Evolutionary conservation across 2,329 filamentous ascomycete genomes (phyloP), one percentile per base, ranked within the genome.

Genomic region (Hirsutella rhossiliensis): DNA sequence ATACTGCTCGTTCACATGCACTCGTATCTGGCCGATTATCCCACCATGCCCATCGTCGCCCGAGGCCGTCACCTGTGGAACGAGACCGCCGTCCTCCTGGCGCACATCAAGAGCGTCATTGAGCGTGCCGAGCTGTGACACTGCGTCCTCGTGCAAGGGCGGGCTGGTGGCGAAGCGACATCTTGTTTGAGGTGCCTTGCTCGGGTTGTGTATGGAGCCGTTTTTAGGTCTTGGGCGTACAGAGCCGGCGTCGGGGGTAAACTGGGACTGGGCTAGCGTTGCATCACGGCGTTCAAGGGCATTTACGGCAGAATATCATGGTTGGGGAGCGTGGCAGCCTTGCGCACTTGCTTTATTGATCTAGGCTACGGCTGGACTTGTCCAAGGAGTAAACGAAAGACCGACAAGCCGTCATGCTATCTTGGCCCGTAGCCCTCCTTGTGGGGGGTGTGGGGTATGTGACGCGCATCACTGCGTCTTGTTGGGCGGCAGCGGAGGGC

Each of bases 1-100:
- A 74, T 75, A 11, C 63, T 88, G 42, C 68, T 88, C 18, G 63
- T 78, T 11, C 80, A 87, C 56, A 70, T 84, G 44, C 80, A 87
- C 58, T 62, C 75, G 45, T 75, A 73, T 46, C 71, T 78, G 23
- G 67, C 74, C 44, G 75, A 80, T 49, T 79, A 82, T 56, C 72
- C 76, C 9, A 66, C 76, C 43, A 71, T 81, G 43, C 79, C 79
- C 1, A 57, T 80, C 20, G 66, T 78, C 45, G 63, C 67, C 17
- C 63, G 72, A 17, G 54, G 49, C 2, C 53, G 52, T 4, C 53
- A 47, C 13, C 44, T 61, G 3, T 59, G 67, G 64, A 38, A 63
- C 52, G 56, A 70, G 57, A 57, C 44, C 34, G 53, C 48, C 45
- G 55, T 45, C 38, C 46, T 57, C 40, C 44, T 57, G 32, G 46